A percentile compares a stretch with the other conserved stretches of the same genome.
These are phyloP conservation scores for Whalleya microplaca DNA, from an alignment of 2,329 filamentous ascomycete genomes.

Conservation along the genomic window DNA sequence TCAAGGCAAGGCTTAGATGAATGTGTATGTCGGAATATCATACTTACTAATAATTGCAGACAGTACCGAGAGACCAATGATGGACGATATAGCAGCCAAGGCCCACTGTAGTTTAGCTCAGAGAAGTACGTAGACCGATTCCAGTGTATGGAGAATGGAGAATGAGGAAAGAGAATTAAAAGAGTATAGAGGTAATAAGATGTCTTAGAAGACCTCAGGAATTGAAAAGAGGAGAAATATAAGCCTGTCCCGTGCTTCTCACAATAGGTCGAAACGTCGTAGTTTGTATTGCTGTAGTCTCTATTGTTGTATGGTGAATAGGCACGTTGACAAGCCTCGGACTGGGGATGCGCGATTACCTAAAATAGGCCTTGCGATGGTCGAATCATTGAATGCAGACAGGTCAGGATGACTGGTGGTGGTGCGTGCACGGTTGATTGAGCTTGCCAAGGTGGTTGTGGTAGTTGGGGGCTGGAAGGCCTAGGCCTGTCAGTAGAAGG, in stretches of 20 bases:
- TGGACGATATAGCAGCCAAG: constrained; percentile 14
- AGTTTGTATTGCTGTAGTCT: no score
- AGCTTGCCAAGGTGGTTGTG: constrained; percentile 13
- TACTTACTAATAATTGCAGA: constrained; percentile 25
- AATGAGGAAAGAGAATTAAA: not conserved
- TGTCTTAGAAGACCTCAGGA: not conserved
- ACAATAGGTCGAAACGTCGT: no score
- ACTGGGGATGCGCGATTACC: not conserved
- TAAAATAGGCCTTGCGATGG: not conserved
- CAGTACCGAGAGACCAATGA: constrained; percentile 22
- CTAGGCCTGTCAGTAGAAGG: constrained; percentile 20
- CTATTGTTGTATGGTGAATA: not conserved
- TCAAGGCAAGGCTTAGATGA: constrained; percentile 1
- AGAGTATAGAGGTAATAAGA: not conserved
- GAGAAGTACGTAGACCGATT: not conserved
- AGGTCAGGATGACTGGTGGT: constrained; percentile 4
- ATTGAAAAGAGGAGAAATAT: not conserved
- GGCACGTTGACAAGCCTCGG: not conserved
- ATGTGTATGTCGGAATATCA: not conserved
- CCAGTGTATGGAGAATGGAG: no score
- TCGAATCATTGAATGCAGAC: constrained; percentile 2
- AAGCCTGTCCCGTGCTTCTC: not conserved
- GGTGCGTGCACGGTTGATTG: constrained; percentile 18
- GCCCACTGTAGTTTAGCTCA: not conserved
- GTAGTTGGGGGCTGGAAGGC: not conserved